Percentiles rank a stretch among this genome's conserved stretches.
Evolutionary conservation across 768 basidiomycete species (phyloP).

Genomic region (Coprinellus micaceus): DNA sequence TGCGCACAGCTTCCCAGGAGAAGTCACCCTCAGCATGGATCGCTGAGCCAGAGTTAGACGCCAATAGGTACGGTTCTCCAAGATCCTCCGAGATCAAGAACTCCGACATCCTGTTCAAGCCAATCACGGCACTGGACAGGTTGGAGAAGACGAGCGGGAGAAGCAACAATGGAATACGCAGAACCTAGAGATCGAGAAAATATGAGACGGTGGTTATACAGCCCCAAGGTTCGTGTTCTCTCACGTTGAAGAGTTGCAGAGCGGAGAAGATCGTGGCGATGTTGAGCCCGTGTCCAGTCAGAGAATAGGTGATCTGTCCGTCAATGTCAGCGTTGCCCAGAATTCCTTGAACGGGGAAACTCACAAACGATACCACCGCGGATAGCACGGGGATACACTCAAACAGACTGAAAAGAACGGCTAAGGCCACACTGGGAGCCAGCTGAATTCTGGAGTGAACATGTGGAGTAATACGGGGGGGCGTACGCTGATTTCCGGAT

Average conservation of each 20-base stretch:
- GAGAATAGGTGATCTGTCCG: conserved; percentile 55
- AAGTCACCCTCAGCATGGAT: conserved; percentile 50
- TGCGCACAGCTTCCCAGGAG: conserved; percentile 42
- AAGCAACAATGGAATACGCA: conserved; percentile 53
- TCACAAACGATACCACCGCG: conserved; percentile 48
- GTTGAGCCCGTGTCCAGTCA: conserved; percentile 54
- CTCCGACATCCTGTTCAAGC: conserved; percentile 44
- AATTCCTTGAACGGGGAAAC: conserved; percentile 15
- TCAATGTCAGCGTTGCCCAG: background rate
- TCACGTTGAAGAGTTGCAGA: conserved; percentile 56
- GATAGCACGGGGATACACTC: conserved; percentile 50
- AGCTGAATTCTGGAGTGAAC: conserved; percentile 5
- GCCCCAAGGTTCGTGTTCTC: conserved; percentile 9
- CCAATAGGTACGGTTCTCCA: conserved; percentile 41
- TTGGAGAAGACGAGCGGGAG: conserved; percentile 51
- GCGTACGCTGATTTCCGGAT: conserved; percentile 37
- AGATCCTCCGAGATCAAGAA: conserved; percentile 57
- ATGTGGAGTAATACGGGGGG: background rate
- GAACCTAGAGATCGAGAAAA: conserved; percentile 35
- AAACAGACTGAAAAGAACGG: conserved; percentile 39
- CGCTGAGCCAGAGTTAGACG: conserved; percentile 33
- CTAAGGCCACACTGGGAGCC: conserved; percentile 29
- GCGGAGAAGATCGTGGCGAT: conserved; percentile 54
- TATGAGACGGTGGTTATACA: background rate
- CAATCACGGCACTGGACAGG: conserved; percentile 47